phyloP scores from a whole-genome alignment of 805 yeast genomes.

The Huiozyma sinensis region DNA sequence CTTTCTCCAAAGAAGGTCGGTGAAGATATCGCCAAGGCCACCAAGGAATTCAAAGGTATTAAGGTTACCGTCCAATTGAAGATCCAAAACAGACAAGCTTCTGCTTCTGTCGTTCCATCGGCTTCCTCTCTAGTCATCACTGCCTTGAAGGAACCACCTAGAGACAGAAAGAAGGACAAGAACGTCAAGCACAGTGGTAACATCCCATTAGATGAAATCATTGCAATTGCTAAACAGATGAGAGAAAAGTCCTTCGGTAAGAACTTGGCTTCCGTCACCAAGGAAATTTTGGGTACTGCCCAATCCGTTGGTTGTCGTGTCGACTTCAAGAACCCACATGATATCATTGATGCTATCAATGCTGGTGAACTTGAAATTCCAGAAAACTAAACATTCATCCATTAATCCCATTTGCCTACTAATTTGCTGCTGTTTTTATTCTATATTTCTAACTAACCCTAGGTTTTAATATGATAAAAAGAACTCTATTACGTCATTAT shows the following conservation, averaged over 20 bases:
- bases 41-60: slow-evolving; percentile 98
- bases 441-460: slow-evolving; percentile 6
- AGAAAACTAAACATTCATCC: slow-evolving; percentile 22
- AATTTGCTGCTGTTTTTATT: not conserved
- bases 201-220: slow-evolving; percentile 93
- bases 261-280: slow-evolving; percentile 90
- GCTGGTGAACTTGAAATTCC: slow-evolving; percentile 89
- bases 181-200: slow-evolving; percentile 99
- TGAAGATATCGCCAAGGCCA: slow-evolving; percentile 99
- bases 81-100: slow-evolving; percentile 99
- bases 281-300: slow-evolving; percentile 99
- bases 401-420: not conserved
- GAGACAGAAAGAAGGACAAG: slow-evolving; percentile 99
- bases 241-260: slow-evolving; percentile 96
- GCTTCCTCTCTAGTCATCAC: slow-evolving; percentile 98
- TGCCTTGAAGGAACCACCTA: slow-evolving; percentile 98
- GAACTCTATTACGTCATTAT: slow-evolving; percentile 3
- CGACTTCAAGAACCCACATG: slow-evolving; percentile 98
- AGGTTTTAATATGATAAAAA: slow-evolving; percentile 8
- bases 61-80: slow-evolving; percentile 97
- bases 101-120: slow-evolving; percentile 97
- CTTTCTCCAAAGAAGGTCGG: slow-evolving; percentile 99
- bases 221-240: slow-evolving; percentile 96
- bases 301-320: slow-evolving; percentile 99
- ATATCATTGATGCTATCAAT: slow-evolving; percentile 95